Base-by-base conservation (phyloP, 805 yeast genomes). In the Clavispora carvajalis region DNA sequence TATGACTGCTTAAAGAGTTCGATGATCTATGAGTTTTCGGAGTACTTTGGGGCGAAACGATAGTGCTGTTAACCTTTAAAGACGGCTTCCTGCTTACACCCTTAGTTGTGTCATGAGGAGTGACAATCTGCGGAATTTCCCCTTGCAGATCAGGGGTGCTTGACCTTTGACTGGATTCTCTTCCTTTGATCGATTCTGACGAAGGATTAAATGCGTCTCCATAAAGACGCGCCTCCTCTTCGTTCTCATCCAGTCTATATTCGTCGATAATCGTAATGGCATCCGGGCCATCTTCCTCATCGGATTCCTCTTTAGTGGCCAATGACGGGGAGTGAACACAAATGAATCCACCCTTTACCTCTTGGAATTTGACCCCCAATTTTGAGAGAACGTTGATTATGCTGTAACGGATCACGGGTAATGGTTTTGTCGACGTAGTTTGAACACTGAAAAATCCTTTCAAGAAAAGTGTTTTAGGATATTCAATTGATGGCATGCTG, bases 361-460 rank as follows among this genome's bases (percentile, higher is more conserved):
- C 98, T 46, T 82, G 84, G 59, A 76, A 90, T 44, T 80, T 78
- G 36, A 91, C 93, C 21, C 87, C 88, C 56, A 87, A 70, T 47
- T 79, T 79, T 15, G 79, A 80, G 57, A 90, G 72, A 1, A 85
- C 91, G 16, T 79, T 74, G 22, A 90, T 85, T 30, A 90, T 80
- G 57, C 85, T 90, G 55, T 85, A 80, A 40, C 97, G 77, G 42
- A 90, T 89, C 47, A 86, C 85, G 10, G 95, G 90, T 41, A 91
- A 71, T 15, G 96, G 93, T 54, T 88, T 88, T 4, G 96, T 86
- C 2, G 96, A 88, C 0, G 98, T 90, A 1, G 95, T 86, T 64
- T 90, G 96, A 36, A 90, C 97, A 44, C 91, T 82, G 64, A 90
- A 90, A 57, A 91, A 90, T 1, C 97, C 97, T 58, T 89, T 87